Evolutionary conservation across 2,329 filamentous ascomycete genomes (phyloP).

Genomic region (Fusarium brevicatenulatum): DNA sequence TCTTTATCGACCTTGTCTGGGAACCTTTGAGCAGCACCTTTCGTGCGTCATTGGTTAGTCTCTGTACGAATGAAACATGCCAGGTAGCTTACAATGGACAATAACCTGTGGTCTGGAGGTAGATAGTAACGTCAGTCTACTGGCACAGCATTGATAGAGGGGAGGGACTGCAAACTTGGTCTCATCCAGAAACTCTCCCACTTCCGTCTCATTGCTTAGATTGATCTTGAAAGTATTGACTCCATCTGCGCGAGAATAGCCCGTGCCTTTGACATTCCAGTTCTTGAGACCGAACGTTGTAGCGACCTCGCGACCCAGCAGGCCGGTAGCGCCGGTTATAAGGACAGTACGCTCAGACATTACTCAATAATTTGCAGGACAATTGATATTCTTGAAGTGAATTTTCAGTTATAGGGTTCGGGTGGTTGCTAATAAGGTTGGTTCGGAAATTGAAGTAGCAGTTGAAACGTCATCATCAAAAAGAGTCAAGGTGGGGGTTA

Average conservation of each 20-base stretch:
- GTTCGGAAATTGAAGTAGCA: conserved; percentile 1
- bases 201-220: conserved; percentile 57
- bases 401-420: background rate
- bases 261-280: conserved; percentile 79
- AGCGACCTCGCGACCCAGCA: conserved; percentile 82
- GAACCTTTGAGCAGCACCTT: conserved; percentile 87
- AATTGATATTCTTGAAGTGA: background rate
- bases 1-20: conserved; percentile 87
- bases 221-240: conserved; percentile 72
- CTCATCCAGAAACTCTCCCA: conserved; percentile 62
- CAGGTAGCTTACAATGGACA: conserved; percentile 75
- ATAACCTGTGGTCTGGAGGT: conserved; percentile 74
- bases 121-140: conserved; percentile 10
- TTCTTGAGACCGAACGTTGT: conserved; percentile 69
- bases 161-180: conserved; percentile 57
- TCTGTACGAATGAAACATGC: background rate
- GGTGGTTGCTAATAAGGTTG: background rate
- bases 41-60: conserved; percentile 26
- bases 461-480: conserved; percentile 26
- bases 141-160: background rate
- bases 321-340: conserved; percentile 85
- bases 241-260: conserved; percentile 77
- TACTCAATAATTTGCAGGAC: background rate
- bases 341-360: conserved; percentile 63
- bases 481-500: conserved; percentile 25